Conservation (phyloP, 2,329 filamentous ascomycete genomes). For the Ilyonectria robusta region DNA sequence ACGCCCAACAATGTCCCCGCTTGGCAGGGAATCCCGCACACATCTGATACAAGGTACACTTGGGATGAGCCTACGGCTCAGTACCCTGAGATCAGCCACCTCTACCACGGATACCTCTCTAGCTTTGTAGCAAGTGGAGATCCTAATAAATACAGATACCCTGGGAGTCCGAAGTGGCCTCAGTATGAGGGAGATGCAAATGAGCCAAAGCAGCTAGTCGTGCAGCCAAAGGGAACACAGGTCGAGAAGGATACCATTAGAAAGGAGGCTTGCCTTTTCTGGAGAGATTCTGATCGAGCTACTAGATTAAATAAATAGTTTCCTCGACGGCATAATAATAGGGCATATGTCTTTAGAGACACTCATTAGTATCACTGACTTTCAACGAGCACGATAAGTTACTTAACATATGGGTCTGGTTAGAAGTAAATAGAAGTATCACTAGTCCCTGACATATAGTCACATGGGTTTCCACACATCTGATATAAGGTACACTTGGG, state of each 20-base stretch:
- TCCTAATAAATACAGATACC: slow-evolving; percentile 49
- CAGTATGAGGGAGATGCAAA: slow-evolving; percentile 25
- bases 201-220: slow-evolving; percentile 48
- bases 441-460: no score
- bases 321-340: background rate
- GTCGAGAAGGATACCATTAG: slow-evolving; percentile 53
- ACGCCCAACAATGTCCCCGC: slow-evolving; percentile 52
- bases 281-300: slow-evolving; percentile 54
- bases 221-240: slow-evolving; percentile 49
- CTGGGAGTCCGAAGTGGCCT: slow-evolving; percentile 40
- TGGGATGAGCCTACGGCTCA: slow-evolving; percentile 55
- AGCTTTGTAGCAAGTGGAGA: slow-evolving; percentile 55
- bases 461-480: no score
- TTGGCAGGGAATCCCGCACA: slow-evolving; percentile 57
- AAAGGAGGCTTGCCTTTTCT: slow-evolving; percentile 52
- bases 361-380: no score
- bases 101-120: slow-evolving; percentile 55
- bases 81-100: slow-evolving; percentile 53
- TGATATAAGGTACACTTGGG: no score
- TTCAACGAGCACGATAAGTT: no score
- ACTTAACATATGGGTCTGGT: no score
- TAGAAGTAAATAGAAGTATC: no score
- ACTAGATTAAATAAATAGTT: slow-evolving; percentile 52
- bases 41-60: slow-evolving; percentile 53
- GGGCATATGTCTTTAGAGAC: background rate